Conservation (phyloP, 371 early-diverging fungal species). For the Actinomortierella wolfii region DNA sequence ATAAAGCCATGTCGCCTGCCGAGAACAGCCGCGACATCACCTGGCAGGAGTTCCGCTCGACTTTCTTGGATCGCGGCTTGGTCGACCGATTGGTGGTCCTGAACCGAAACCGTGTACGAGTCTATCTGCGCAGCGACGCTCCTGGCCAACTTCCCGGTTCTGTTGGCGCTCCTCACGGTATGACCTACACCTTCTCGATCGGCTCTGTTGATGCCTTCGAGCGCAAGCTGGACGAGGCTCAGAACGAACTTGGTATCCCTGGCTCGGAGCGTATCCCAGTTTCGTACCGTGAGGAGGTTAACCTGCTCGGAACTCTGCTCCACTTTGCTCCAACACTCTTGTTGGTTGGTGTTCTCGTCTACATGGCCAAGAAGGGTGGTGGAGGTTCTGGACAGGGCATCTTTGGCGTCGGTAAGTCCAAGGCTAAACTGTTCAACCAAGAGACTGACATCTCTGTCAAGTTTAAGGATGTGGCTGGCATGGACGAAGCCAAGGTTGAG, state of each 20-base stretch:
- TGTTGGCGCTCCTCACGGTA: constrained; percentile 39
- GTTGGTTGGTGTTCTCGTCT: constrained; percentile 85
- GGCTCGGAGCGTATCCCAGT: constrained; percentile 89
- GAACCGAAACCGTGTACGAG: constrained; percentile 84
- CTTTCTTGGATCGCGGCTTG: constrained; percentile 89
- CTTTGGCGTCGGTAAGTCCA: constrained; percentile 96
- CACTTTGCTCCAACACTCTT: constrained; percentile 94
- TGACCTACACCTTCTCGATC: constrained; percentile 80
- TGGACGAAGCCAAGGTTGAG: constrained; percentile 99
- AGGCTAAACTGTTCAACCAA: constrained; percentile 96
- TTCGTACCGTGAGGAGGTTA: constrained; percentile 81
- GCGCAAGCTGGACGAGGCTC: constrained; percentile 87
- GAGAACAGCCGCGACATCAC: constrained; percentile 76
- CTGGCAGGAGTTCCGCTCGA: constrained; percentile 90
- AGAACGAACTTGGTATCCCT: constrained; percentile 90
- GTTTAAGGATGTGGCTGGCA: constrained; percentile 99
- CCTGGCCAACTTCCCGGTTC: constrained; percentile 52
- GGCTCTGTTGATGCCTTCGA: constrained; percentile 97
- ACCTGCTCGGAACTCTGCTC: constrained; percentile 68
- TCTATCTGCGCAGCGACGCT: constrained; percentile 78
- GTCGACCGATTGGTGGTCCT: constrained; percentile 89
- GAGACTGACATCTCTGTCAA: constrained; percentile 94
- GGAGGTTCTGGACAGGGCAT: constrained; percentile 81
- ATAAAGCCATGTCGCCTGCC: constrained; percentile 53
- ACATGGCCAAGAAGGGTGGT: constrained; percentile 82